These are phyloP conservation scores for Boletales sp. DNA, from an alignment of 768 basidiomycete genomes.

Conservation along the genomic window DNA sequence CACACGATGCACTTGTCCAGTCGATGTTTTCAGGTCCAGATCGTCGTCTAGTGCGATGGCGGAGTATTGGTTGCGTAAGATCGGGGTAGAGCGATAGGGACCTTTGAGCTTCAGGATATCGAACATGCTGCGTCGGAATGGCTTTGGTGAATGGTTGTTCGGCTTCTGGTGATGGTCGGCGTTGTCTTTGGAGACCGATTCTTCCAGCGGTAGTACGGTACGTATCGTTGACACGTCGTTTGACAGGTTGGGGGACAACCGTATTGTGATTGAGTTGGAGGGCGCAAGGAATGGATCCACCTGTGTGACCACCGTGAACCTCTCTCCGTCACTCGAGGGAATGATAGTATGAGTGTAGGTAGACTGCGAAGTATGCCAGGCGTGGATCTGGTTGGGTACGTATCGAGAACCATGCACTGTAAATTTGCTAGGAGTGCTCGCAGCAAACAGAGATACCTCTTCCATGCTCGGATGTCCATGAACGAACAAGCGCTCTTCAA, in stretches of 20 bases:
- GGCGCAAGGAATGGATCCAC: constrained; percentile 22
- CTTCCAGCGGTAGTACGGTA: neutral
- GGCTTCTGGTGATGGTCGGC: neutral
- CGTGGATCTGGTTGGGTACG: constrained; percentile 8
- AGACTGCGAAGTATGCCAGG: constrained; percentile 10
- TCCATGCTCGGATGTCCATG: constrained; percentile 24
- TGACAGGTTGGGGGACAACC: neutral
- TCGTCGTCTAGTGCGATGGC: neutral
- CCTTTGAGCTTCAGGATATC: constrained; percentile 18
- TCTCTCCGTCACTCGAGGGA: constrained; percentile 23
- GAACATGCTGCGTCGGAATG: constrained; percentile 21
- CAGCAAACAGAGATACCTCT: constrained; percentile 21
- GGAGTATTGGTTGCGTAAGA: neutral
- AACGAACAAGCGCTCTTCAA: constrained; percentile 12
- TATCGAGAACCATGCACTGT: constrained; percentile 29
- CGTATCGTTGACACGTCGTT: constrained; percentile 1
- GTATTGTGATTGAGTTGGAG: neutral
- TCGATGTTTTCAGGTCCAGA: neutral
- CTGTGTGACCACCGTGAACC: constrained; percentile 17
- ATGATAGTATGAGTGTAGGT: constrained; percentile 13
- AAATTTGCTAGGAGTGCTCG: constrained; percentile 26
- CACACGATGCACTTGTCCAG: neutral
- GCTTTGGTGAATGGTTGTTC: constrained; percentile 6
- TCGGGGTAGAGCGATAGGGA: constrained; percentile 1
- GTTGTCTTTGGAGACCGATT: neutral